Evolutionary conservation across 2,329 filamentous ascomycete species (phyloP).

Genomic region (Volutella citrinella): DNA sequence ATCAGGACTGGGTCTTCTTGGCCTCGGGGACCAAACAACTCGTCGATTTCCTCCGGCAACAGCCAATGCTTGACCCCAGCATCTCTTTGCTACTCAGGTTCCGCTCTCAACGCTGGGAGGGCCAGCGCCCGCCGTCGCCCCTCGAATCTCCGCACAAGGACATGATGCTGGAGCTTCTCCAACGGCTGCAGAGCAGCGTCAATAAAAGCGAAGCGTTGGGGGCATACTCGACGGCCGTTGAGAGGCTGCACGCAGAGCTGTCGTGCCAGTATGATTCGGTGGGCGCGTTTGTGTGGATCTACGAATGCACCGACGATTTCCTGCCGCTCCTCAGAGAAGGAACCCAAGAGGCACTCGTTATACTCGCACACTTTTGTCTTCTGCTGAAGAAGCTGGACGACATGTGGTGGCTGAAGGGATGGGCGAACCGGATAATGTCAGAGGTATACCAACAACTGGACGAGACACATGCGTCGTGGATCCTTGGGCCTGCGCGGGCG

Average conservation of each 20-base stretch:
- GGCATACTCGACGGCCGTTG: not conserved
- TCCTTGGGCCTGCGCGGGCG: conserved; percentile 6
- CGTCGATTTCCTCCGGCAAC: not conserved
- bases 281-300: conserved; percentile 37
- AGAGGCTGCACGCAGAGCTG: not conserved
- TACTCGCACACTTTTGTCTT: conserved; percentile 34
- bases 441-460: conserved; percentile 31
- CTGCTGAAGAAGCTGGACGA: conserved; percentile 26
- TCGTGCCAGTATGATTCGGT: not conserved
- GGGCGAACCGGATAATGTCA: conserved; percentile 30
- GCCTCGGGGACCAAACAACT: conserved; percentile 10
- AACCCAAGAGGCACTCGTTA: conserved; percentile 28
- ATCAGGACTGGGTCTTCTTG: conserved; percentile 19
- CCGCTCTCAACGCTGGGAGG: not conserved
- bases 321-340: conserved; percentile 30
- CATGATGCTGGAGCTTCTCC: not conserved
- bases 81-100: not conserved
- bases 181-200: not conserved
- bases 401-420: conserved; percentile 37
- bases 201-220: not conserved
- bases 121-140: not conserved
- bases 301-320: conserved; percentile 32
- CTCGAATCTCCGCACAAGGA: not conserved
- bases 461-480: conserved; percentile 34
- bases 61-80: not conserved